Percentiles rank a stretch among this genome's conserved stretches.
These are phyloP conservation scores for Aspergillus tamarii DNA, from an alignment of 2,329 filamentous ascomycete species.

Conservation along the genomic window DNA sequence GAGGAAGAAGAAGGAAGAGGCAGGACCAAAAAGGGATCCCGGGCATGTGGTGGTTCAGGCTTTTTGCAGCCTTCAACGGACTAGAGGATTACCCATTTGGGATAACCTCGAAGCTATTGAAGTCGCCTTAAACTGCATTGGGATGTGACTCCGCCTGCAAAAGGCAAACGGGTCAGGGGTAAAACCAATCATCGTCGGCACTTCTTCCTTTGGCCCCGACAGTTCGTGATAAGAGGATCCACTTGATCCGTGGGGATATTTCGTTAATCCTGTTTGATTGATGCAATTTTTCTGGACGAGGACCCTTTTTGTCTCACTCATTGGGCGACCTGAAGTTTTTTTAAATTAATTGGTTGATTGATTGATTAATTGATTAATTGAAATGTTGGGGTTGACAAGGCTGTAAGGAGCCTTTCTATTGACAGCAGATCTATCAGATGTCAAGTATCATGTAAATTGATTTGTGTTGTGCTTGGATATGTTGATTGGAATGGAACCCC, in stretches of 20 bases:
- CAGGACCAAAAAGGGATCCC: conserved; percentile 4
- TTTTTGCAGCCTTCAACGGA: neutral
- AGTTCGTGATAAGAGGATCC: conserved; percentile 21
- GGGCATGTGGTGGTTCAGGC: neutral
- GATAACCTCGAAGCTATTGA: conserved; percentile 21
- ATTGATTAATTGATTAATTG: neutral
- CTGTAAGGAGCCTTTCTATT: neutral
- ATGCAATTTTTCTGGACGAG: neutral
- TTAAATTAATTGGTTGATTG: neutral
- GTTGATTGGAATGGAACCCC: neutral
- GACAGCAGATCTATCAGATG: neutral
- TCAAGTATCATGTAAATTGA: neutral
- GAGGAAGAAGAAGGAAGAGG: neutral
- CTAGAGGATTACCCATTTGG: conserved; percentile 14
- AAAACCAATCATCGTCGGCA: conserved; percentile 14
- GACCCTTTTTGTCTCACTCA: neutral
- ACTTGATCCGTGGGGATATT: conserved; percentile 10
- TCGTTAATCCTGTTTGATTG: neutral
- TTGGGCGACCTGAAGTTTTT: neutral
- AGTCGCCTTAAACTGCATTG: conserved; percentile 10
- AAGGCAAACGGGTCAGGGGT: conserved; percentile 11
- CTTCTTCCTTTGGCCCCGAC: conserved; percentile 10
- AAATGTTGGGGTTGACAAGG: neutral
- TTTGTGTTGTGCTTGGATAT: neutral
- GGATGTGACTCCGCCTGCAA: neutral